phyloP scores from a whole-genome alignment of 768 basidiomycete species.

The Mycena galericulata region DNA sequence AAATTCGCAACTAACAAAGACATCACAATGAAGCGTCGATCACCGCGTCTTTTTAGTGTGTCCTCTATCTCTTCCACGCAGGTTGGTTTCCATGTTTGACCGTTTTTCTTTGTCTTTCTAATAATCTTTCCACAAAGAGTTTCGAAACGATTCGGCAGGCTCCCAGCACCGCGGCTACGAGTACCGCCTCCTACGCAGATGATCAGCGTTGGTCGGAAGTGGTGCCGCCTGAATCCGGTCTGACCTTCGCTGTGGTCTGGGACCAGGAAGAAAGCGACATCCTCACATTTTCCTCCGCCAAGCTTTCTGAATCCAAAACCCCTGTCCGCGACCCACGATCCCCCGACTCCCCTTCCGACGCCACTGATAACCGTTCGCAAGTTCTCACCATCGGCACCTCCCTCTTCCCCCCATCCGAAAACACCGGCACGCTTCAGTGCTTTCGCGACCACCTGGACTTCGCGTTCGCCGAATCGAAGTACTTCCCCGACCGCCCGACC shows the following conservation, averaged over 20 bases:
- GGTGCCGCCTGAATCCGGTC: constrained; percentile 64
- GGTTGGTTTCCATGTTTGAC: constrained; percentile 5
- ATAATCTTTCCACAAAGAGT: constrained; percentile 9
- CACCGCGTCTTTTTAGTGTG: constrained; percentile 8
- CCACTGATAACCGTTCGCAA: constrained; percentile 42
- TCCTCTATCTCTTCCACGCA: constrained; percentile 23
- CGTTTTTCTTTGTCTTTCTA: constrained; percentile 4
- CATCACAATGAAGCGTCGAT: constrained; percentile 4
- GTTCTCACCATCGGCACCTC: constrained; percentile 41
- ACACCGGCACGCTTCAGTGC: constrained; percentile 39
- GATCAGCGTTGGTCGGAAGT: constrained; percentile 67
- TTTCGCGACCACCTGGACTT: constrained; percentile 44
- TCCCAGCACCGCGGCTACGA: constrained; percentile 18
- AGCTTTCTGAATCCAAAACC: constrained; percentile 50
- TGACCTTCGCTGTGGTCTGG: constrained; percentile 72
- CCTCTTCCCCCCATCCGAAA: constrained; percentile 34
- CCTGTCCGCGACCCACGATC: constrained; percentile 2
- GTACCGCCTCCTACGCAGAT: constrained; percentile 29
- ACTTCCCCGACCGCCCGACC: constrained; percentile 16
- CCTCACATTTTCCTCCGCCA: constrained; percentile 66
- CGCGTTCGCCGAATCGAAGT: constrained; percentile 25
- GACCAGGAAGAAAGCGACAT: constrained; percentile 65
- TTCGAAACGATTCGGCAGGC: constrained; percentile 27
- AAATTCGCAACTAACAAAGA: background rate
- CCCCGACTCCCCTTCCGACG: constrained; percentile 42